A percentile compares a stretch with the other conserved stretches of the same genome.
These are phyloP conservation scores for Solanum pennellii DNA, from an alignment of 257 asterid species.

Conservation along the genomic window DNA sequence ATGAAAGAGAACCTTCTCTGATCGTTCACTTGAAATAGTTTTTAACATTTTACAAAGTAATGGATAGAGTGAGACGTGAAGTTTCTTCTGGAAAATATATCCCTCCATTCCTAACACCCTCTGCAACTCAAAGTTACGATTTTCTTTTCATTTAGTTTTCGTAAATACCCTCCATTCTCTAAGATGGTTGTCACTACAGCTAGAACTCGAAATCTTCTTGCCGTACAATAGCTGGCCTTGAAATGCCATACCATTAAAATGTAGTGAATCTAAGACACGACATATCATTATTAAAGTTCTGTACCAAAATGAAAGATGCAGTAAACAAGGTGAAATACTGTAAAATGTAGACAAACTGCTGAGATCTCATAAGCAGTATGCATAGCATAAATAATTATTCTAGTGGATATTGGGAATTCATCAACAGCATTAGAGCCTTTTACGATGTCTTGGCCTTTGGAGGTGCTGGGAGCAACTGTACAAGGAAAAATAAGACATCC, in stretches of 20 bases:
- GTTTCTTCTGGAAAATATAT: neutral
- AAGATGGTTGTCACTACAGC: neutral
- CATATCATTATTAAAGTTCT: neutral
- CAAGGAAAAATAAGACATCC: neutral
- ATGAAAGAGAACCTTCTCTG: neutral
- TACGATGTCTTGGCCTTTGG: conserved; percentile 2
- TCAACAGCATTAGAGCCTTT: neutral
- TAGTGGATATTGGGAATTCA: neutral
- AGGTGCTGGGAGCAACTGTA: conserved; percentile 8
- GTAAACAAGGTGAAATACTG: neutral
- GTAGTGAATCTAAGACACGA: neutral
- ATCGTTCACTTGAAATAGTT: neutral
- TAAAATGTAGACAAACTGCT: neutral
- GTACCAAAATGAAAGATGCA: neutral
- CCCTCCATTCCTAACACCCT: neutral
- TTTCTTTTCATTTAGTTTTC: neutral
- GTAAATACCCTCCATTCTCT: neutral
- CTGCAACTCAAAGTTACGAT: neutral
- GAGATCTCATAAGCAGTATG: neutral
- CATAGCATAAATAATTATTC: neutral
- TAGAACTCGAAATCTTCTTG: neutral
- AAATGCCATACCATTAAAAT: neutral
- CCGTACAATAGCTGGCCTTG: neutral
- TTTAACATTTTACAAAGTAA: neutral
- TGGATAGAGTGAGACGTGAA: neutral